phyloP scores from a whole-genome alignment of 2,329 filamentous ascomycete genomes.

The Pseudogymnoascus sp. region DNA sequence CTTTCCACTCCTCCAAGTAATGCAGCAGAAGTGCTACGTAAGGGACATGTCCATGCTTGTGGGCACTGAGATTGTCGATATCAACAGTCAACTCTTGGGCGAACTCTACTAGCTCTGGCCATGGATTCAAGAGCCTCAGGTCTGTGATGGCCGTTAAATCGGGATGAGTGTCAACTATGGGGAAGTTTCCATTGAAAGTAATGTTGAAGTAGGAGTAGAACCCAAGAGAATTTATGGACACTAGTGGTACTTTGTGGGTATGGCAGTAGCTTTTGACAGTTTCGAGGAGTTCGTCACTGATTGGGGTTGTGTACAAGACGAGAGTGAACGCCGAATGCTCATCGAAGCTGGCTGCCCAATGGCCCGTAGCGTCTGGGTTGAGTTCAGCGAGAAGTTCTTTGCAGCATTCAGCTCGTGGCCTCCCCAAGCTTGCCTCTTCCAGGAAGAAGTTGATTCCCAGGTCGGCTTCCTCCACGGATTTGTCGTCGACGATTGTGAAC shows the following conservation, averaged over 20 bases:
- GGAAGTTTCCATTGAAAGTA: slow-evolving; percentile 67
- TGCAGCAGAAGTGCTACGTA: slow-evolving; percentile 76
- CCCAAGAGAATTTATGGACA: slow-evolving; percentile 80
- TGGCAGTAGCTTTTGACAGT: slow-evolving; percentile 41
- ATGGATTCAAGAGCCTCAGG: slow-evolving; percentile 73
- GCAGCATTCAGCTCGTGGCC: slow-evolving; percentile 68
- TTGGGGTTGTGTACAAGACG: slow-evolving; percentile 51
- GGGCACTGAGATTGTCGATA: slow-evolving; percentile 61
- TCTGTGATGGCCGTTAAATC: slow-evolving; percentile 79
- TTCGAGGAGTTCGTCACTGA: slow-evolving; percentile 42
- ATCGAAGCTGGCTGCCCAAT: slow-evolving; percentile 48
- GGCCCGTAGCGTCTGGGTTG: slow-evolving; percentile 82
- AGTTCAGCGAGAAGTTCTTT: slow-evolving; percentile 72
- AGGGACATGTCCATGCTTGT: slow-evolving; percentile 86
- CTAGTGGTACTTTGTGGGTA: slow-evolving; percentile 58
- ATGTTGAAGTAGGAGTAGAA: slow-evolving; percentile 89
- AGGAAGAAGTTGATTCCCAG: slow-evolving; percentile 97
- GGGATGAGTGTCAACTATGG: slow-evolving; percentile 92
- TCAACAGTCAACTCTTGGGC: slow-evolving; percentile 56
- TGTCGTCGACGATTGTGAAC: slow-evolving; percentile 83
- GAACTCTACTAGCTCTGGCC: slow-evolving; percentile 70
- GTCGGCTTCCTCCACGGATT: slow-evolving; percentile 68
- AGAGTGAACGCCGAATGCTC: slow-evolving; percentile 43
- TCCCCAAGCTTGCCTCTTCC: slow-evolving; percentile 67
- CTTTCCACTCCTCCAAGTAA: slow-evolving; percentile 75